Evolutionary conservation across 805 yeast genomes (phyloP), one percentile per base, ranked within the genome.

Genomic region (Wickerhamiella occidentalis): DNA sequence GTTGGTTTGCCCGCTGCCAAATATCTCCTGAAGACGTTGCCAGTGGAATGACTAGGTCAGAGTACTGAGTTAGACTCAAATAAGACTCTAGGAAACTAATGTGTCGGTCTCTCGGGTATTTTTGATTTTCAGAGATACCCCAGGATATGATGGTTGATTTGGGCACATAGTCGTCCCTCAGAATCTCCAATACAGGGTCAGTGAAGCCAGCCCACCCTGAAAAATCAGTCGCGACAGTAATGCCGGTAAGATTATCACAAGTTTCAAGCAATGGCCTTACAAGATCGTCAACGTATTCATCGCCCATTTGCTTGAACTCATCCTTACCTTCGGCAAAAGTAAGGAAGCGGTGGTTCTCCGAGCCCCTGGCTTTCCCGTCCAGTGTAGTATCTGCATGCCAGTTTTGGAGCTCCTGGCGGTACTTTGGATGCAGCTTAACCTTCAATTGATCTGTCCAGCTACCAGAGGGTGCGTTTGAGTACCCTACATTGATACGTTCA

Each of bases 121-220:
- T 35, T 9, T 9, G 44, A 8, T 35, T 26, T 22, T 17, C 54
- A 41, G 5, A 46, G 12, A 5, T 47, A 6, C 19, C 45, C 61
- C 61, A 58, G 1, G 58, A 44, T 22, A 51, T 51, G 1, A 58
- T 17, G 6, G 60, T 49, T 11, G 30, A 17, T 15, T 52, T 50
- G 12, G 54, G 50, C 3, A 51, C 33, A 35, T 40, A 55, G 19
- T 58, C 61, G 57, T 88, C 96, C 49, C 76, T 69, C 17, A 87
- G 46, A 6, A 71, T 73, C n/a, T 65, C 57, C 21, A 87, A 51
- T 53, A 79, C 55, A 42, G 71, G 70, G 37, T 66, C 61, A 3
- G 84, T 64, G 56, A 83, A 78, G 0, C 95, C 95, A 45, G 86
- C 82, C 97, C 97, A 90, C 0, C 82, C 83, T 19, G 77, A 71